Base-by-base conservation (phyloP, 2,329 filamentous ascomycete genomes). In the Xylariaceae sp. region DNA sequence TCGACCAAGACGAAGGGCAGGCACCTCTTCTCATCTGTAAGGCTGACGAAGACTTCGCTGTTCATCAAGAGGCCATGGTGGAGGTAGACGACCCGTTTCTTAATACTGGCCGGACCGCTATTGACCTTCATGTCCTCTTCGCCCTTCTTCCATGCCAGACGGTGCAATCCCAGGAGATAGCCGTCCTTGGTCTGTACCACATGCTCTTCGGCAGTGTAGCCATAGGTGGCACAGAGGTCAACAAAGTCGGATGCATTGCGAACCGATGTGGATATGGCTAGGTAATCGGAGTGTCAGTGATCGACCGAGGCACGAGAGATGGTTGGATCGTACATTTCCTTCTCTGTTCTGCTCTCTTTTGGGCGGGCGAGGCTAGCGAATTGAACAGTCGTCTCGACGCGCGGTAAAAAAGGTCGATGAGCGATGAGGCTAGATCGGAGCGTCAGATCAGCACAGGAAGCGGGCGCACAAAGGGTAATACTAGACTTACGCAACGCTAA, bases 61-160 rank as follows among this genome's bases (percentile, higher is more conserved):
- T 96, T 97, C 93, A 98, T 98, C 59, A 98, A 78, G 43, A 98
- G 75, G 8, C 91, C 93, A 64, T 98, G 93, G 59, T 98, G 93
- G 49, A 98, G 71, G 63, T 97, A 98, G 6, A 93, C 83, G 37
- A 97, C 87, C 53, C 83, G 86, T 69, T 96, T 96, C 64, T 76
- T 77, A 19, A 86, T 54, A 55, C 83, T 83, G 28, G 75, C 73
- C 1, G 74, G 73, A 0, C 85, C 85, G 38, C 73, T 71, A 60
- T 96, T 96, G 55, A 95, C 85, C 49, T 79, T 79, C 40, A 74
- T 68, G n/a, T 81, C 79, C 60, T 93, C 87, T 61, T 95, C 89
- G 9, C 88, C 89, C 54, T 81, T 85, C 44, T 77, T 79, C 78
- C 86, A 94, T 16, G 87, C 87, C 35, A 98, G 68, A 7, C 93